phyloP scores from a whole-genome alignment of 306 rosid species.

The Canavalia gladiata region DNA sequence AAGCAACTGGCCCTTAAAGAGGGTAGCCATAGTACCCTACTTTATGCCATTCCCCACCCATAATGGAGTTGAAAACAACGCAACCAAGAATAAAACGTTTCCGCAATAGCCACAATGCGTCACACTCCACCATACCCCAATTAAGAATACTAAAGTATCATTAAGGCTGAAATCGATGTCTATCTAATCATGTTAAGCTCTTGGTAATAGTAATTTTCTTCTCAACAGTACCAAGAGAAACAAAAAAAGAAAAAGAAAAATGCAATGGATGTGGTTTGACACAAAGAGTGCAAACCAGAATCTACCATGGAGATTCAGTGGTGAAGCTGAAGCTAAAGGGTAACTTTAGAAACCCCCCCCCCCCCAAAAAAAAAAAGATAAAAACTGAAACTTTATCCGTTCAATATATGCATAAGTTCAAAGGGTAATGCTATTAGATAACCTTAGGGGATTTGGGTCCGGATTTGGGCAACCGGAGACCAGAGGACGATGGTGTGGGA shows the following conservation, averaged over 20 bases:
- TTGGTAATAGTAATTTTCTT: constrained; percentile 25
- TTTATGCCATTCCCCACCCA: constrained; percentile 60
- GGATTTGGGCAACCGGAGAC: constrained; percentile 65
- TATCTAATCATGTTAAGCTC: constrained; percentile 21
- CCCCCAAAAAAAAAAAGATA: neutral
- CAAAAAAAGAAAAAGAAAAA: constrained; percentile 6
- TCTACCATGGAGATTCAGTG: constrained; percentile 59
- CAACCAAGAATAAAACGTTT: constrained; percentile 52
- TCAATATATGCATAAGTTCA: neutral
- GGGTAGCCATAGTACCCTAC: constrained; percentile 50
- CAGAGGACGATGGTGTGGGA: constrained; percentile 75
- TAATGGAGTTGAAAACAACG: constrained; percentile 60
- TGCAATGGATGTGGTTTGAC: constrained; percentile 11
- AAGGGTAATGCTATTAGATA: constrained; percentile 22
- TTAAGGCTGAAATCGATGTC: constrained; percentile 39
- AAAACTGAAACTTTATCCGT: constrained; percentile 15
- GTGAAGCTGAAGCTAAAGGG: constrained; percentile 33
- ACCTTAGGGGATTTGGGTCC: constrained; percentile 84
- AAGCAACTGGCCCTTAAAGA: constrained; percentile 59
- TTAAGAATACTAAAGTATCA: constrained; percentile 22
- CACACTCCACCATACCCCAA: constrained; percentile 60
- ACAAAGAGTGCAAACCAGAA: constrained; percentile 46
- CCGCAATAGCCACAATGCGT: constrained; percentile 54
- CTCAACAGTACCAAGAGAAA: neutral
- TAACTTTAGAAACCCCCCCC: constrained; percentile 1